Evolutionary conservation across 2,329 filamentous ascomycete genomes (phyloP).

Genomic region (Zopfia rhizophila): DNA sequence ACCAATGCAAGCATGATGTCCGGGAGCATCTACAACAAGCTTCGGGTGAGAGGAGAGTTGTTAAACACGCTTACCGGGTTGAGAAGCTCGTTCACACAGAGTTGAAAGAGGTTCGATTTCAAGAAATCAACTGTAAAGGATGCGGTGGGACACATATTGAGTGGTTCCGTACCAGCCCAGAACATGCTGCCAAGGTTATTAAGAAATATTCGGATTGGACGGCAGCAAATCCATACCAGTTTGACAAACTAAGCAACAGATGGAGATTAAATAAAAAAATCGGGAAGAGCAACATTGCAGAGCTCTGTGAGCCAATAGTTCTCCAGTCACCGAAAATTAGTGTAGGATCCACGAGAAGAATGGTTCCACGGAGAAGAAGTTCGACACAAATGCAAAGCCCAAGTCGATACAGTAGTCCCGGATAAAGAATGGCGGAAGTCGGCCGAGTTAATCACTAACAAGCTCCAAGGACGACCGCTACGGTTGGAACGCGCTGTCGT

Average conservation of each 20-base stretch:
- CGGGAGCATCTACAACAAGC: conserved; percentile 11
- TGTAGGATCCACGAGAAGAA: too few relatives aligned
- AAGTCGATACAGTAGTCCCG: too few relatives aligned
- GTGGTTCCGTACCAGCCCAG: conserved; percentile 10
- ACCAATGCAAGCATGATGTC: conserved; percentile 8
- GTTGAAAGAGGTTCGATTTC: conserved; percentile 6
- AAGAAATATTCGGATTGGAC: conserved; percentile 15
- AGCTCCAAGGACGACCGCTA: too few relatives aligned
- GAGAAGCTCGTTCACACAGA: conserved; percentile 5
- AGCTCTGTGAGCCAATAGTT: conserved; percentile 8
- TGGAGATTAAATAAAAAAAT: conserved; percentile 3
- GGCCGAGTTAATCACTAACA: too few relatives aligned
- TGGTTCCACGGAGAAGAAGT: too few relatives aligned
- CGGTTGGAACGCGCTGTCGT: too few relatives aligned
- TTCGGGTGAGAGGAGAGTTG: conserved; percentile 6
- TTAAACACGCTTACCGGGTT: conserved; percentile 10
- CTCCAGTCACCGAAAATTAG: conserved; percentile 5
- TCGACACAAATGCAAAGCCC: too few relatives aligned
- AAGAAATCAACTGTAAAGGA: conserved; percentile 9
- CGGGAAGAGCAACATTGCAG: conserved; percentile 2
- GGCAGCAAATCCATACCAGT: conserved; percentile 9
- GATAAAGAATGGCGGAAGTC: too few relatives aligned
- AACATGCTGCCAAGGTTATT: conserved; percentile 15
- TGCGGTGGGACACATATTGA: conserved; percentile 5
- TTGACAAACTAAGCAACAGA: conserved; percentile 1